Evolutionary conservation across 352 stramenopile species (phyloP).

Genomic region (Blastocystis sp.): DNA sequence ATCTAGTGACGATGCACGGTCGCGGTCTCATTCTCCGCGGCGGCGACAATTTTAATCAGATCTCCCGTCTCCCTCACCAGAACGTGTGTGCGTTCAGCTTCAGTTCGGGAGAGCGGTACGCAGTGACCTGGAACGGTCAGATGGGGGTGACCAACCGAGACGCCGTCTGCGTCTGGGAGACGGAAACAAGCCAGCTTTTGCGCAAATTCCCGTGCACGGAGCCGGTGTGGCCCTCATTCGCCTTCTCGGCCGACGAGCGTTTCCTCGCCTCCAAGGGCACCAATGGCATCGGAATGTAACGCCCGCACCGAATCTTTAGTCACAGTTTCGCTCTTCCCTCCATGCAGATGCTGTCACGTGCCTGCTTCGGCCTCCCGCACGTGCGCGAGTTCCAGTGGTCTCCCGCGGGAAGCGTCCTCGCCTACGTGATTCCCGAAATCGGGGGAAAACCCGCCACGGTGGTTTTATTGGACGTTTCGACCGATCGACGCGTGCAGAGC

Average conservation of each 20-base stretch:
- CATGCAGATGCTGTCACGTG: background rate
- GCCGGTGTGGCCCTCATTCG: background rate
- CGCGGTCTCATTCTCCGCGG: background rate
- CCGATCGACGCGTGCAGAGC: background rate
- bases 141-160: background rate
- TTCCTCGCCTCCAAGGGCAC: constrained; percentile 11
- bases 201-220: constrained; percentile 36
- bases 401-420: background rate
- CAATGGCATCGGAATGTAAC: constrained; percentile 3
- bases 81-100: background rate
- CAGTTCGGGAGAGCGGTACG: background rate
- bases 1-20: background rate
- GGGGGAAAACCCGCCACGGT: constrained; percentile 1
- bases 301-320: background rate
- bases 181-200: background rate
- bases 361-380: background rate
- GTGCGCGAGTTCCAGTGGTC: constrained; percentile 1
- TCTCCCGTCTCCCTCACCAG: background rate
- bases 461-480: background rate
- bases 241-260: constrained; percentile 4
- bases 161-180: constrained; percentile 6
- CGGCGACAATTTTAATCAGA: background rate
- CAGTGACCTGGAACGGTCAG: constrained; percentile 20
- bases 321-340: background rate
- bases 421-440: constrained; percentile 10